Percentiles rank a stretch among this genome's conserved stretches.
Evolutionary conservation across 164 flowering plant species (phyloP).

Genomic region (Houttuynia cordata): DNA sequence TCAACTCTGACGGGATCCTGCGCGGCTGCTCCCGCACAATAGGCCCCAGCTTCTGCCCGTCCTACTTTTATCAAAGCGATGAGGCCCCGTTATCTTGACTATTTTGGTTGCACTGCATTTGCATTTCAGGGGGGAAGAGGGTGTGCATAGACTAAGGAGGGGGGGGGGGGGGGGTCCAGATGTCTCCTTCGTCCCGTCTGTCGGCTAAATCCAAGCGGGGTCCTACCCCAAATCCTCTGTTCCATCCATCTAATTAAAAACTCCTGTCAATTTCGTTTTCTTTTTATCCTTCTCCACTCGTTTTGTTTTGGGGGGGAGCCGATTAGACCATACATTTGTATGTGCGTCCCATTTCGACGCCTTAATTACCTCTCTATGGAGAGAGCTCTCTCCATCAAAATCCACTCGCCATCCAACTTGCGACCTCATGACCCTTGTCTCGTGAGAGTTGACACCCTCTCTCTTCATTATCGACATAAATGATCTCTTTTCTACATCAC

Average conservation of each 20-base stretch:
- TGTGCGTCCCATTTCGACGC: background rate
- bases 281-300: background rate
- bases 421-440: background rate
- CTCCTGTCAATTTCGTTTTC: conserved; percentile 1
- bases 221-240: conserved; percentile 1
- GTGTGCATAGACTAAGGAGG: conserved; percentile 1
- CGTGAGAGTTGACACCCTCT: background rate
- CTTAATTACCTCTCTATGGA: no score
- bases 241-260: background rate
- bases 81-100: no score
- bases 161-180: background rate
- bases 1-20: background rate
- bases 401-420: background rate
- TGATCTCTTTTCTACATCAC: background rate
- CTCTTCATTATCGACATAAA: background rate
- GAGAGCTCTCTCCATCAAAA: background rate
- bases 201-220: conserved; percentile 4
- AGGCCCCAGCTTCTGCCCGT: background rate
- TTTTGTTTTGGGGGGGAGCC: background rate
- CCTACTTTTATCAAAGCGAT: no score
- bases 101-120: no score
- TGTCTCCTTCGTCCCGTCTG: conserved; percentile 8
- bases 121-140: no score
- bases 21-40: background rate
- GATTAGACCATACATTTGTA: background rate